These are phyloP conservation scores for Lactarius vividus DNA, from an alignment of 768 basidiomycete genomes.

Conservation along the genomic window DNA sequence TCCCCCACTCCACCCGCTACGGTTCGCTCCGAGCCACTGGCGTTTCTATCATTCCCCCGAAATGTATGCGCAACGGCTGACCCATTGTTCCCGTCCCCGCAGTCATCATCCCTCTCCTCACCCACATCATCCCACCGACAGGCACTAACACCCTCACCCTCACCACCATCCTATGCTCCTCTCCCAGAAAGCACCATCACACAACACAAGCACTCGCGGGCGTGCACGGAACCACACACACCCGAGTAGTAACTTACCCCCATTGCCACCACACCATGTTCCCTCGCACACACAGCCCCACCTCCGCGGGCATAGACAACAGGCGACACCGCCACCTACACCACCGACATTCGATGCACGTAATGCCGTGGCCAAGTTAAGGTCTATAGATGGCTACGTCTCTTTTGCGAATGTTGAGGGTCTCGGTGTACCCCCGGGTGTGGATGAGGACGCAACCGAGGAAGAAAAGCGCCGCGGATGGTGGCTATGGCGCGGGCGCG, in stretches of 20 bases:
- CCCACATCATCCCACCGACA: conserved; percentile 22
- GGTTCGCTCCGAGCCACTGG: background rate
- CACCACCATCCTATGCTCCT: conserved; percentile 20
- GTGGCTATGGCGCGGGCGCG: conserved; percentile 22
- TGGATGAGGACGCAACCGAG: conserved; percentile 35
- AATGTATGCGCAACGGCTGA: background rate
- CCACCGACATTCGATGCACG: conserved; percentile 55
- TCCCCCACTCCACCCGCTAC: background rate
- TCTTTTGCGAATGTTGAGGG: conserved; percentile 68
- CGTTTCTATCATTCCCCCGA: background rate
- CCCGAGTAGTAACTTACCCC: background rate
- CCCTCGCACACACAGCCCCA: background rate
- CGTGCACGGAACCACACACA: conserved; percentile 23
- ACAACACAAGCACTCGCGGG: conserved; percentile 14
- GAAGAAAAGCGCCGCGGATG: conserved; percentile 16
- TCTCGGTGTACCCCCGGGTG: conserved; percentile 56
- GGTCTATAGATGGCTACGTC: conserved; percentile 59
- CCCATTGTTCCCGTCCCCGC: background rate
- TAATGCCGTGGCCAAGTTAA: conserved; percentile 56
- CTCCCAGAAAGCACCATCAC: conserved; percentile 16
- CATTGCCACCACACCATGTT: conserved; percentile 1
- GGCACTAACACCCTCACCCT: conserved; percentile 25
- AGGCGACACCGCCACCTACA: conserved; percentile 33
- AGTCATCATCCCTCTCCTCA: conserved; percentile 24
- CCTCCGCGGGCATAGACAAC: conserved; percentile 17